Conservation (phyloP, 306 rosid genomes). For the Dryas alaskensis region DNA sequence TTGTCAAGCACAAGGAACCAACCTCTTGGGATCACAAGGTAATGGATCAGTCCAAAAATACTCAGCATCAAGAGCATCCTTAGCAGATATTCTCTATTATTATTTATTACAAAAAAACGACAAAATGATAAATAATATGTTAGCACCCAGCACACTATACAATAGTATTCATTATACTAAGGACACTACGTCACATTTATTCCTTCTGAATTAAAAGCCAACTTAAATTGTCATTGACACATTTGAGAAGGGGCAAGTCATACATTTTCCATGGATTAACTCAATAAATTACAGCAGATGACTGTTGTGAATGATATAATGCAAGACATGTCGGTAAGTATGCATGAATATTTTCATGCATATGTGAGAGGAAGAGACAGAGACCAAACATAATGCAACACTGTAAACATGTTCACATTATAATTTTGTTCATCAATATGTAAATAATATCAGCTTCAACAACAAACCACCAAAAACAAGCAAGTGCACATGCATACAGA, state of each 20-base stretch:
- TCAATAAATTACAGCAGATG: background rate
- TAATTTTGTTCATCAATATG: too few relatives aligned
- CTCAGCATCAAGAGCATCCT: conserved; percentile 55
- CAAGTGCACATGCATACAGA: too few relatives aligned
- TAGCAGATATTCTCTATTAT: conserved; percentile 45
- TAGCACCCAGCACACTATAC: background rate
- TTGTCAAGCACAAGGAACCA: background rate
- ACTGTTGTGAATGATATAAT: background rate
- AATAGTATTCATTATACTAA: background rate
- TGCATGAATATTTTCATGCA: background rate
- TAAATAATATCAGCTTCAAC: too few relatives aligned
- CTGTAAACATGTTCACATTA: too few relatives aligned
- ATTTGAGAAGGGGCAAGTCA: background rate
- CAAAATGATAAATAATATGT: conserved; percentile 4
- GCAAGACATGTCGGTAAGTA: background rate
- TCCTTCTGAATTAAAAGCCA: background rate
- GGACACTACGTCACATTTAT: background rate
- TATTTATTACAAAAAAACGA: background rate
- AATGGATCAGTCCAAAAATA: conserved; percentile 55
- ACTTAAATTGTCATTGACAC: background rate
- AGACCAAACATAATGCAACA: background rate
- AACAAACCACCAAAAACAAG: too few relatives aligned
- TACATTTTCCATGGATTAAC: background rate
- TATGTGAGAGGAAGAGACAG: background rate
- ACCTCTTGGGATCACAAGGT: conserved; percentile 58